Evolutionary conservation across 2,329 filamentous ascomycete genomes (phyloP), one percentile per base, ranked within the genome.

Genomic region (Penicillium sp.): DNA sequence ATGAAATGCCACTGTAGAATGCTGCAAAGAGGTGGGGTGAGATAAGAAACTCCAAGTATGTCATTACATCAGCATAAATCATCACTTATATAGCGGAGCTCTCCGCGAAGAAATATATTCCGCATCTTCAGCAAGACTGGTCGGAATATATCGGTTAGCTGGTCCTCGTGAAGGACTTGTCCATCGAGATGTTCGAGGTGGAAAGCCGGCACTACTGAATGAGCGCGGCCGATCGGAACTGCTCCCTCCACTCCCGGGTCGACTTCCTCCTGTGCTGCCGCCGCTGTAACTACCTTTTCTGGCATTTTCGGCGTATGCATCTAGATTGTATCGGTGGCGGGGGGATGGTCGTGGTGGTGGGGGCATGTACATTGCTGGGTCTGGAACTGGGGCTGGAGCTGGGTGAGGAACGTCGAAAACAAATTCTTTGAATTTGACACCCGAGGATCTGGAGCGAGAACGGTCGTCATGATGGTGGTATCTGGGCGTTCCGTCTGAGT

Each of bases 241-340:
- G 26, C 63, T 68, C 8, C 62, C 59, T 27, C 66, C 66, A 29
- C 67, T 68, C 14, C 58, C 56, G 22, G 57, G 60, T 3, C 61
- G 59, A 41, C 63, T 60, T 7, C 59, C 55, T 12, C 50, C 58
- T 14, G 62, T 31, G 27, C 54, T 66, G 7, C 58, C 51, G 1
- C 57, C 62, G 25, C 64, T 62, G 44, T 69, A 66, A 45, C 62
- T 69, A 5, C 60, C 59, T 42, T 64, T 54, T 31, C 69, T 63
- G n/a, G 26, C 40, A 9, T 71, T 67, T 3, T 69, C 58, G 6
- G 58, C 40, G 12, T 68, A 61, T 4, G 65, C 51, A 6, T 69
- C 69, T 2, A 66, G 41, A 25, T 64, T 62, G 12, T 62, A 56
- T n/a, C 66, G 66, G 20, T 64, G 60, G 27, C 61, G 57, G 0